Base-by-base conservation (phyloP, 345 rosid species). In the Trapa bicornis region DNA sequence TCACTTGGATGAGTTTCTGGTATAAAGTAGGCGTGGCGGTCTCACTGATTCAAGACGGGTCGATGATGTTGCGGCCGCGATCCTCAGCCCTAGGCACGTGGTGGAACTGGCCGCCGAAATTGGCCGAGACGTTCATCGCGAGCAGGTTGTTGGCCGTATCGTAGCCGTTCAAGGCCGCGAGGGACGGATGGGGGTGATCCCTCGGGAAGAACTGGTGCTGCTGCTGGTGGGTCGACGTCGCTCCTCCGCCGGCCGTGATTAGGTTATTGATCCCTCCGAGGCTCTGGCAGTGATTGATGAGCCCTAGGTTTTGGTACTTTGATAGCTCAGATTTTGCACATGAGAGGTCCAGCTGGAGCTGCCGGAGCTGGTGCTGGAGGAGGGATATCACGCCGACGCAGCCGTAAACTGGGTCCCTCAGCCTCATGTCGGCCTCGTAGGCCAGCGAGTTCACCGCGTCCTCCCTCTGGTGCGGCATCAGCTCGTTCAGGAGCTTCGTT, bases 41-140 rank as follows among this genome's bases (percentile, higher is more conserved):
- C 45, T 67, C 61, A 38, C 15, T 6, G 63, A 68, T 77, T 22
- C 80, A 88, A 76, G 97, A 92, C 12, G 95, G 95, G 67, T 89
- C 89, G 22, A 54, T 54, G 70, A 92, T 86, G 75, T 87, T 81
- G 62, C 95, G 89, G 70, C 88, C 96, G 35, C 86, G 88, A 1
- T 84, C 82, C 0, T 95, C 96, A 0, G 96, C 80, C 67, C 96
- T 74, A 0, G 89, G 80, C 76, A n/a, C 17, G 60, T 82, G 96
- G 81, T 92, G 98, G 57, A 85, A 92, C 85, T 85, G 98, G 47
- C 84, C 80, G 54, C 96, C 95, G 37, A 87, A 73, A 42, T 83
- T 78, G 2, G 86, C 77, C 0, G 87, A 78, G 13, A 81, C 83
- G 65, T 85, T 85, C 86, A 83, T 87, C 0, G 98, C 89, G 0